These are phyloP conservation scores for Leishmania martiniquensis DNA, from an alignment of 208 protist species.

Conservation along the genomic window DNA sequence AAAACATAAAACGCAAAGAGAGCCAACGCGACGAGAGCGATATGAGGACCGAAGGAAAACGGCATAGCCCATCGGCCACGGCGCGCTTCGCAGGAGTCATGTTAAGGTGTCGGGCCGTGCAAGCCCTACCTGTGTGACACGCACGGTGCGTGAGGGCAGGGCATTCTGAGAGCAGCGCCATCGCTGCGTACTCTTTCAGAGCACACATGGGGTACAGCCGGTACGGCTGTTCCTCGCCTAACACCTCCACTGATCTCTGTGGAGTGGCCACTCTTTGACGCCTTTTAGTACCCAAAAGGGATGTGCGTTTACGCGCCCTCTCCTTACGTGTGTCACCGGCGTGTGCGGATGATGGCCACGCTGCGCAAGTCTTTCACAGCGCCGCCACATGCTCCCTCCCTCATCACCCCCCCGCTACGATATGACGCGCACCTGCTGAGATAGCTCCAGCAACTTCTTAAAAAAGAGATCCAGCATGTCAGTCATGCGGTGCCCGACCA, in stretches of 20 bases:
- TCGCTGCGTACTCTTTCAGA: neutral
- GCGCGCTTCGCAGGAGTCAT: neutral
- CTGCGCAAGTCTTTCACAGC: neutral
- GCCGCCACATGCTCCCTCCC: neutral
- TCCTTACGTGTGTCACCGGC: neutral
- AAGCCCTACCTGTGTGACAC: neutral
- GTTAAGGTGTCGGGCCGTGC: neutral
- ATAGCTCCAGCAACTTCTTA: slow-evolving; percentile 49
- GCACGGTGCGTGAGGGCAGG: neutral
- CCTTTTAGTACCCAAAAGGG: neutral
- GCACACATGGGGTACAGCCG: no score
- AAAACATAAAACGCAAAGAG: neutral
- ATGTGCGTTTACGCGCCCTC: neutral
- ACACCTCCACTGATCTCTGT: neutral
- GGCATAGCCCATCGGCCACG: neutral
- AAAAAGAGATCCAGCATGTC: slow-evolving; percentile 57
- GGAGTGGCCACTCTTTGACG: neutral
- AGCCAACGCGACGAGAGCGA: neutral
- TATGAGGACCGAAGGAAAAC: neutral
- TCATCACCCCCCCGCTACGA: neutral
- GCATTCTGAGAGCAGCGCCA: no score
- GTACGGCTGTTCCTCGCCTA: no score
- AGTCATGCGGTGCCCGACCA: slow-evolving; percentile 47
- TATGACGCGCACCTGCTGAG: slow-evolving; percentile 49
- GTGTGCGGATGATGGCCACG: neutral